Percentiles rank a stretch among this genome's conserved stretches.
phyloP scores from a whole-genome alignment of 2,329 filamentous ascomycete genomes.

The Lizonia empirigonia region DNA sequence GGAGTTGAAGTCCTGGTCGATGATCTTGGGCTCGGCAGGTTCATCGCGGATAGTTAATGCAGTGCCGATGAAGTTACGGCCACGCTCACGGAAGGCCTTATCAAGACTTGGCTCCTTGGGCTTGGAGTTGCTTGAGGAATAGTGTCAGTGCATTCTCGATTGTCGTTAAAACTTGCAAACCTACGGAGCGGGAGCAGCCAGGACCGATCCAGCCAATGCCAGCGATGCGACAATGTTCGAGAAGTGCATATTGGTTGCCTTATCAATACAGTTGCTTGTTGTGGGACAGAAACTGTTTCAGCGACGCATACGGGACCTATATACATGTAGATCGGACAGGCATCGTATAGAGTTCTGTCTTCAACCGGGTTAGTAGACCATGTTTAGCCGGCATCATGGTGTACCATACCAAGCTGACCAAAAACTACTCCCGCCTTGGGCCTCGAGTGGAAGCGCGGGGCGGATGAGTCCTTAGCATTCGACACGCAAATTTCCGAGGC shows the following conservation, averaged over 20 bases:
- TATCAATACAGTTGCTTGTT: constrained; percentile 1
- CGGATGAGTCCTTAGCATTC: constrained; percentile 6
- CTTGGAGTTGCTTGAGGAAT: constrained; percentile 1
- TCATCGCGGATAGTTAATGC: constrained; percentile 36
- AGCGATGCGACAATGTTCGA: constrained; percentile 32
- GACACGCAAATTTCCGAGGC: not conserved
- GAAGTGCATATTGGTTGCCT: constrained; percentile 30
- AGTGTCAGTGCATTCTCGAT: not conserved
- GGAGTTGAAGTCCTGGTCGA: constrained; percentile 39
- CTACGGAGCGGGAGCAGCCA: constrained; percentile 27
- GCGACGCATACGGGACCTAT: not conserved
- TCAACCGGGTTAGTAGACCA: constrained; percentile 20
- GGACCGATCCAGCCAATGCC: constrained; percentile 28
- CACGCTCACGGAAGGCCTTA: constrained; percentile 32
- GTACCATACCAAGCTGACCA: not conserved
- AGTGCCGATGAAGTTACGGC: constrained; percentile 33
- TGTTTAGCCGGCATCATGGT: constrained; percentile 20
- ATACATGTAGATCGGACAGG: constrained; percentile 7
- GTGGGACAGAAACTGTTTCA: constrained; percentile 4
- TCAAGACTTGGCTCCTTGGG: constrained; percentile 30
- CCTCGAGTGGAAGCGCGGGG: constrained; percentile 13
- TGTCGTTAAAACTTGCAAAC: not conserved
- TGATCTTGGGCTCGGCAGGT: constrained; percentile 30
- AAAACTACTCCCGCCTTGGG: constrained; percentile 9
- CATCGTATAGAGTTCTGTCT: not conserved